phyloP scores from a whole-genome alignment of 1,284 basidiomycete genomes.

The Tilletia caries region DNA sequence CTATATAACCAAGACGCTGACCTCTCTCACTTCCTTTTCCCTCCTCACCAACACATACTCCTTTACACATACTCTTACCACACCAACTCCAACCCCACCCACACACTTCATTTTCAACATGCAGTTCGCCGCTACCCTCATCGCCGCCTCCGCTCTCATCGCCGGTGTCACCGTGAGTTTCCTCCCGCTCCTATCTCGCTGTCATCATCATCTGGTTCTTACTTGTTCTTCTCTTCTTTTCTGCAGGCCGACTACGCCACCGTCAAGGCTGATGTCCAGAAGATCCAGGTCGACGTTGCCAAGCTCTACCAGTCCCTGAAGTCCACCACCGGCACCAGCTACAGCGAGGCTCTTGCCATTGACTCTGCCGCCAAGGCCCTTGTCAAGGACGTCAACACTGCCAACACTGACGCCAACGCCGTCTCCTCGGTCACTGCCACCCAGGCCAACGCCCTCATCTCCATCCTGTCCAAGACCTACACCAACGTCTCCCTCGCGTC shows the following conservation, averaged over 20 bases:
- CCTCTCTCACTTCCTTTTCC: too few species aligned
- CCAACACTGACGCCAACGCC: constrained; percentile 16
- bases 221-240: constrained; percentile 6
- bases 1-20: too few species aligned
- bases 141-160: constrained; percentile 4
- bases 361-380: constrained; percentile 11
- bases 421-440: constrained; percentile 17
- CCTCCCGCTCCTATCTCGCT: not conserved
- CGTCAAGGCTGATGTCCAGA: constrained; percentile 21
- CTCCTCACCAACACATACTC: not conserved
- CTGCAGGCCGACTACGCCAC: constrained; percentile 16
- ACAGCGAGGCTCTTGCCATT: constrained; percentile 18
- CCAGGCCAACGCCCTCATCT: constrained; percentile 18
- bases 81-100: not conserved
- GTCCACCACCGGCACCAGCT: constrained; percentile 5
- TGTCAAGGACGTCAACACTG: constrained; percentile 17
- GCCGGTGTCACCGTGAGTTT: constrained; percentile 11
- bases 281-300: constrained; percentile 17
- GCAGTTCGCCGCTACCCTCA: not conserved
- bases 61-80: not conserved
- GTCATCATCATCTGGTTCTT: constrained; percentile 6
- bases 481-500: constrained; percentile 13
- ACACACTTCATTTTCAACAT: not conserved
- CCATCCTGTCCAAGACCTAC: constrained; percentile 15
- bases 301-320: constrained; percentile 14